Percentiles rank a stretch among this genome's conserved stretches.
These are phyloP conservation scores for Knoxia roxburghii DNA, from an alignment of 257 asterid species.

Conservation along the genomic window DNA sequence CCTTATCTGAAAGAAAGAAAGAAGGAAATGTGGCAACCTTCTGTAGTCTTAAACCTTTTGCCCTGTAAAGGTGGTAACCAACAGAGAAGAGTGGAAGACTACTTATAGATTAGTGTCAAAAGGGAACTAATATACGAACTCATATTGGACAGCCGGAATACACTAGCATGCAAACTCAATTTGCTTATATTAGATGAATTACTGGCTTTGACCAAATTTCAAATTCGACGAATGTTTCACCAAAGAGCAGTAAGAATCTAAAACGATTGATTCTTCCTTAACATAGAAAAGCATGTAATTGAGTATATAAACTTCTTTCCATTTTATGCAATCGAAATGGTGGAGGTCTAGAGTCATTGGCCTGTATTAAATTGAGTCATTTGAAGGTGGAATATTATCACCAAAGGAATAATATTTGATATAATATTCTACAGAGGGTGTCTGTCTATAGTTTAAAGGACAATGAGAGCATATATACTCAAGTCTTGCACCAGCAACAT, in stretches of 20 bases:
- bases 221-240: not conserved
- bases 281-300: not conserved
- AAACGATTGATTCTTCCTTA: not conserved
- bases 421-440: not conserved
- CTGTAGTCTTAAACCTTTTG: not conserved
- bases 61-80: not conserved
- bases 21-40: not conserved
- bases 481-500: not conserved
- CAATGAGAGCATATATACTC: too few species aligned
- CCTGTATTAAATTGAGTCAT: not conserved
- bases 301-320: not conserved
- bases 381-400: not conserved
- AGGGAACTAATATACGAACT: not conserved
- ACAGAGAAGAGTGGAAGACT: not conserved
- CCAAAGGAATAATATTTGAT: not conserved
- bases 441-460: not conserved
- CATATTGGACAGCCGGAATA: not conserved
- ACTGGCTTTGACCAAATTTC: not conserved
- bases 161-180: not conserved
- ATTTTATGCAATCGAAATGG: not conserved
- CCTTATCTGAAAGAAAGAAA: not conserved
- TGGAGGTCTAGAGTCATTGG: not conserved
- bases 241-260: not conserved
- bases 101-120: too few species aligned
- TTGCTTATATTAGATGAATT: not conserved